phyloP scores from a whole-genome alignment of 1,139 yeast species.

The Kodamaea ohmeri region DNA sequence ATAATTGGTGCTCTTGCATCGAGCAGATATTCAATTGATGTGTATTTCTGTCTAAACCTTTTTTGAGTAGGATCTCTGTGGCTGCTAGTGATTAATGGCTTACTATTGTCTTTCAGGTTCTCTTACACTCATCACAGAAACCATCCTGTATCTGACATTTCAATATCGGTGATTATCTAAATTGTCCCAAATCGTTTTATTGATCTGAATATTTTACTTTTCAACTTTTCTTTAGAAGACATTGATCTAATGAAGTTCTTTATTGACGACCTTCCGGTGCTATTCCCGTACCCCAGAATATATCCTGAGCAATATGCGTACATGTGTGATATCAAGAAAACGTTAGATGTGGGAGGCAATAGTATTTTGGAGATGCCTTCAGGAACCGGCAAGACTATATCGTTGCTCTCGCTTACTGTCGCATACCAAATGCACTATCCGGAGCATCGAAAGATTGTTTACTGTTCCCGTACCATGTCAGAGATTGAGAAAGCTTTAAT shows the following conservation, averaged over 20 bases:
- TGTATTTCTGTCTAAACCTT: too few species aligned
- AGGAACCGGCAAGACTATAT: slow-evolving; percentile 98
- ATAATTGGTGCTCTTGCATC: too few species aligned
- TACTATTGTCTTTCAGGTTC: too few species aligned
- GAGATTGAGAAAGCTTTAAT: slow-evolving; percentile 96
- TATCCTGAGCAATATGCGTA: slow-evolving; percentile 98
- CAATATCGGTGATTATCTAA: too few species aligned
- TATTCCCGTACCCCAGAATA: slow-evolving; percentile 95
- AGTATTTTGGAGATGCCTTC: slow-evolving; percentile 99
- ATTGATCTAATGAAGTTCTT: slow-evolving; percentile 56
- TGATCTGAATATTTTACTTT: background rate
- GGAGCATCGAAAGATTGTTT: slow-evolving; percentile 88
- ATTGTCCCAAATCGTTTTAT: too few species aligned
- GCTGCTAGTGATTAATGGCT: too few species aligned
- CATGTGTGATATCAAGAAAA: slow-evolving; percentile 92
- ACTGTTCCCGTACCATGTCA: slow-evolving; percentile 99
- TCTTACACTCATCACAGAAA: too few species aligned
- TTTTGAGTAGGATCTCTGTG: too few species aligned
- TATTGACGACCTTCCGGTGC: slow-evolving; percentile 92
- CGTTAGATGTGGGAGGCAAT: slow-evolving; percentile 96
- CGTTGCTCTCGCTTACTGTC: slow-evolving; percentile 82
- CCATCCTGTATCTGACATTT: too few species aligned
- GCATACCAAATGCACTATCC: slow-evolving; percentile 96
- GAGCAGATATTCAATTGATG: too few species aligned
- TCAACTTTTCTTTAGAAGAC: background rate